Base-by-base conservation (phyloP, 2,329 filamentous ascomycete species). In the Epicoccum sorghinum region DNA sequence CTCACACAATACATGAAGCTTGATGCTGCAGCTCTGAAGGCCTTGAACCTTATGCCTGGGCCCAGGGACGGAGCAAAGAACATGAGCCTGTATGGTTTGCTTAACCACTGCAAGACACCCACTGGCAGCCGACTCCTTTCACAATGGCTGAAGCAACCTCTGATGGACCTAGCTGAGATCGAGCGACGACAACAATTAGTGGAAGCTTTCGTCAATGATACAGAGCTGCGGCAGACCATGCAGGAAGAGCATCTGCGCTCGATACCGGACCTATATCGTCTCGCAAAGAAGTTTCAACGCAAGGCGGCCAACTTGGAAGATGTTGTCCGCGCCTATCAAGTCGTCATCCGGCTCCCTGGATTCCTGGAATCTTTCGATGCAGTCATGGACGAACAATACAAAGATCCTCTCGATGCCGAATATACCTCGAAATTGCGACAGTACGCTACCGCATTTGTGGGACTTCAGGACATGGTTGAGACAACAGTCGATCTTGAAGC, bases 91-190 rank as follows among this genome's bases (percentile, higher is more conserved):
- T 99, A 90, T 66, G 95, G 95, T 0, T 79, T 99, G 14, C 81
- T 99, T 37, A 98, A 99, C 67, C 93, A 98, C 75, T 99, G 95
- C 86, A 98, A 96, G 75, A 99, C 95, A 1, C 91, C 95, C 0
- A 87, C 96, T 1, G 95, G 95, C 12, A 96, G 93, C 67, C 84
- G 96, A 42, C 75, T 99, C 53, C 80, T 99, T 27, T 89, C 93
- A 1, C 96, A 99, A 71, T 99, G 95, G 95, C 80, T 99, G 47
- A 99, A 99, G 77, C 95, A 99, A 74, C 95, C 95, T 0, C 78
- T 99, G 35, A 99, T 99, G 95, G 91, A 85, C 77, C 86, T 91
- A 59, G 81, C 83, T 2, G 93, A 96, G 52, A 98, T 99, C 47
- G 89, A 96, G 75, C 89, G 89, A 72, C 86, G 95, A 13, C 95